These are phyloP conservation scores for Kodamaea fungicola DNA, from an alignment of 1,139 yeast genomes.

Conservation along the genomic window DNA sequence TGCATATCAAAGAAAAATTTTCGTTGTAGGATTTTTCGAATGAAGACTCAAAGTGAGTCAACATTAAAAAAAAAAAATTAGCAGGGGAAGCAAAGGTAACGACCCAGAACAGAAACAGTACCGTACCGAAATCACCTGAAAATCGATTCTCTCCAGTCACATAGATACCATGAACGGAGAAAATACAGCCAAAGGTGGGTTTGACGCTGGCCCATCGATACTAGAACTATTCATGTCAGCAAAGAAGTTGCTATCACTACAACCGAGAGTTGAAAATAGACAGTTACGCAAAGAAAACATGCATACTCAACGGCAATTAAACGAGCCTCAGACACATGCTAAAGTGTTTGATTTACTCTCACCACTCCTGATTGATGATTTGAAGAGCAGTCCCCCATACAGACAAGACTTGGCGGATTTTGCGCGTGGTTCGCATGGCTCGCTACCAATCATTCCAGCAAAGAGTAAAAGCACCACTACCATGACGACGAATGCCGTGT, in stretches of 20 bases:
- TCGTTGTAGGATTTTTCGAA: too few relatives aligned
- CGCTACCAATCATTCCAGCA: background rate
- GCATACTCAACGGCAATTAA: conserved; percentile 15
- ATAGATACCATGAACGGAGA: conserved; percentile 1
- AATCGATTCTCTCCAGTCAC: background rate
- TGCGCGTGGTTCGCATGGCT: background rate
- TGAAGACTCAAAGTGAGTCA: too few relatives aligned
- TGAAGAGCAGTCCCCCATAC: conserved; percentile 19
- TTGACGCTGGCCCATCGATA: conserved; percentile 35
- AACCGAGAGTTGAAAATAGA: conserved; percentile 42
- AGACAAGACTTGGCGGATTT: background rate
- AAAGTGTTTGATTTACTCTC: conserved; percentile 36
- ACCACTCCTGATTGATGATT: conserved; percentile 39
- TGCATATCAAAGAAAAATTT: too few relatives aligned
- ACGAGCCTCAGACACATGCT: conserved; percentile 9
- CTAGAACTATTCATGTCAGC: conserved; percentile 45
- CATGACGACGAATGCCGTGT: conserved; percentile 4
- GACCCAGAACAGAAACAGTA: background rate
- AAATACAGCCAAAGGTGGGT: conserved; percentile 11
- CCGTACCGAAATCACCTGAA: background rate
- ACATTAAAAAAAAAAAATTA: background rate
- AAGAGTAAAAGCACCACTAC: conserved; percentile 5
- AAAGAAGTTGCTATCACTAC: conserved; percentile 36
- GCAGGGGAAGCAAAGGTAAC: conserved; percentile 1
- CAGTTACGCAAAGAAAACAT: conserved; percentile 35